Base-by-base conservation (phyloP, 495 filamentous ascomycete species). In the Penicillium samsonianum region DNA sequence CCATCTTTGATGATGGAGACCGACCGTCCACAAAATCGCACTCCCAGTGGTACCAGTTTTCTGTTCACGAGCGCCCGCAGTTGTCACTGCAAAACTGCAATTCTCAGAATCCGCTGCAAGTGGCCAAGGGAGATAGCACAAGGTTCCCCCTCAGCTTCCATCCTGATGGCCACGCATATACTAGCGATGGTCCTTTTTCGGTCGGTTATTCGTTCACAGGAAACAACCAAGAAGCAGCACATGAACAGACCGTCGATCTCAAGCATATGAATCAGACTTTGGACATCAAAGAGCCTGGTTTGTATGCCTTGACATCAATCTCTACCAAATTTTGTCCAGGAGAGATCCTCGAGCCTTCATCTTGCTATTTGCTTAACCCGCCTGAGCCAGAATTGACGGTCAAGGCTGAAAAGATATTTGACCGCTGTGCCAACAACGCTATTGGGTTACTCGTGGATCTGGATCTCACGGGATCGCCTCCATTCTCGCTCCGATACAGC, bases 401-500 rank as follows among this genome's bases (percentile, higher is more conserved):
- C 37, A 81, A 77, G 41, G 73, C 85, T 2, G 88, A 96, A 62
- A 87, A 90, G 62, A 90, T 98, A 31, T 87, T 87, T 38, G 94
- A 98, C 67, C 96, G 93, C 62, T 98, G 94, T 71, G 93, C 92
- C 38, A 90, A 91, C 47, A 96, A 90, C 64, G 90, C 93, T 0
- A 88, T 98, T 59, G 94, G 94, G 22, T 79, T 98, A 37, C 80
- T 86, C 11, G 90, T 98, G 22, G 89, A 92, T 62, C 73, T 98
- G 42, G 90, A 96, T 59, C 73, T 98, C 41, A 86, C 90, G 22
- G 94, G 94, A 31, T 95, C 92, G 0, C 94, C 94, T 50, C 91
- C 91, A 5, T 98, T 98, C 74, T 73, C 77, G 8, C 76, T 98
- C 23, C 73, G 74, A 3, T 98, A 96, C 65, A 83, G 83, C 26